Conservation (phyloP, 495 filamentous ascomycete genomes). For the Neurospora tetraspora region DNA sequence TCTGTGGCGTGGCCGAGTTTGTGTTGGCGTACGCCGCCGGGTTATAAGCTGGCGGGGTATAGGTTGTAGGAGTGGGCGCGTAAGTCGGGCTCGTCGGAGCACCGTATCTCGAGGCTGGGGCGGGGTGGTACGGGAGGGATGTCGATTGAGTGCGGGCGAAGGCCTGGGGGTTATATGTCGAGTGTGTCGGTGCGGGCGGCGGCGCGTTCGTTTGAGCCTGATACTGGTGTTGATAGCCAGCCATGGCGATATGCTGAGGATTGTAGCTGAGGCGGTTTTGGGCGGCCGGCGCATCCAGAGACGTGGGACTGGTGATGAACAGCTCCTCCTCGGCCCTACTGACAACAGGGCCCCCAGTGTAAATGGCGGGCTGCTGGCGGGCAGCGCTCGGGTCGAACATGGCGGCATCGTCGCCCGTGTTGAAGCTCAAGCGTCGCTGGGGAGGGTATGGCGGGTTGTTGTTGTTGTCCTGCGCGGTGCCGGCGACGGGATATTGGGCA, state of each 20-base stretch:
- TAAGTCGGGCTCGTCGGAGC: conserved; percentile 24
- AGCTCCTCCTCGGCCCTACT: conserved; percentile 37
- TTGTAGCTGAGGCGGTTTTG: conserved; percentile 32
- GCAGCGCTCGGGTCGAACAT: conserved; percentile 34
- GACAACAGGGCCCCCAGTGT: conserved; percentile 3
- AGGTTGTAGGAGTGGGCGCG: conserved; percentile 21
- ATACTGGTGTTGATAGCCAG: conserved; percentile 52
- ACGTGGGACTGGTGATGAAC: conserved; percentile 33
- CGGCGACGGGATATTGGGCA: conserved; percentile 43
- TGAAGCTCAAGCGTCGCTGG: conserved; percentile 61
- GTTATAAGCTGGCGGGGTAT: conserved; percentile 37
- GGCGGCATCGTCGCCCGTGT: conserved; percentile 63
- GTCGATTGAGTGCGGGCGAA: conserved; percentile 58
- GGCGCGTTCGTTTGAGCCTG: conserved; percentile 30
- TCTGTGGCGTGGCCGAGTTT: conserved; percentile 25
- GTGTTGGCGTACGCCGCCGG: conserved; percentile 39
- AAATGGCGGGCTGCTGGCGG: conserved; percentile 7
- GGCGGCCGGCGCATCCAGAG: conserved; percentile 18
- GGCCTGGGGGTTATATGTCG: conserved; percentile 73
- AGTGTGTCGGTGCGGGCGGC: conserved; percentile 41
- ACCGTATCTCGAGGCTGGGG: conserved; percentile 23
- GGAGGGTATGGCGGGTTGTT: conserved; percentile 21
- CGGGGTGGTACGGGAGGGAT: conserved; percentile 34
- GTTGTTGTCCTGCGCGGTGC: conserved; percentile 20
- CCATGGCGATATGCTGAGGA: conserved; percentile 40